These are phyloP conservation scores for Physcomitrellopsis africana DNA, from an alignment of 225 moss, liverwort and hornwort species.

Conservation along the genomic window DNA sequence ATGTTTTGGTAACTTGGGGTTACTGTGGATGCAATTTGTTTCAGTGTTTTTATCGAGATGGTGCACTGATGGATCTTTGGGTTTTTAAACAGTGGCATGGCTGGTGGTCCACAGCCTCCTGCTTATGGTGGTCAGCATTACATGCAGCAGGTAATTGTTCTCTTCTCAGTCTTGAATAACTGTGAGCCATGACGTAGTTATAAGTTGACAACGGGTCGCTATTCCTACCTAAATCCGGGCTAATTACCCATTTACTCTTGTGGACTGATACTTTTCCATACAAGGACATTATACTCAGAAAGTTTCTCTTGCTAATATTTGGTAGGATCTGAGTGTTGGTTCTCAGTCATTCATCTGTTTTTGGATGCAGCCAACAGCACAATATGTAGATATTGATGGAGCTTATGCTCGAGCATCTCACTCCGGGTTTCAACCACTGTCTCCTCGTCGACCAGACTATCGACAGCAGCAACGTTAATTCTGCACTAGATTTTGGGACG, in stretches of 20 bases:
- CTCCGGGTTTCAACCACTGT: constrained; percentile 69
- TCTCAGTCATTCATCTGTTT: constrained; percentile 17
- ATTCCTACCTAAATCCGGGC: neutral
- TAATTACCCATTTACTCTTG: neutral
- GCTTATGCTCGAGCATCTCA: constrained; percentile 75
- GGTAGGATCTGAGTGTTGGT: neutral
- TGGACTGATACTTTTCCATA: neutral
- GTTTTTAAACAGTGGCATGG: constrained; percentile 54
- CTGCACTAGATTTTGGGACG: constrained; percentile 17
- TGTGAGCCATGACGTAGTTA: neutral
- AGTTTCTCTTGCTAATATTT: neutral
- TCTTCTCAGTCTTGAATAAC: neutral
- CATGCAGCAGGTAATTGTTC: constrained; percentile 69
- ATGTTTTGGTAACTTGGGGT: neutral
- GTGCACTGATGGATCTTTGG: constrained; percentile 31
- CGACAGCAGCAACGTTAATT: constrained; percentile 71
- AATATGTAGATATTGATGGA: constrained; percentile 79
- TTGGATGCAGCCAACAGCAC: constrained; percentile 57
- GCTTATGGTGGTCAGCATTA: constrained; percentile 52
- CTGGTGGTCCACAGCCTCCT: constrained; percentile 63
- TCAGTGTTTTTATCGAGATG: neutral
- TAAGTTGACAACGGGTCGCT: neutral
- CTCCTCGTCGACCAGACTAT: constrained; percentile 77
- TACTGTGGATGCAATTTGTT: neutral
- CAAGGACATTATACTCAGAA: neutral